Conservation (phyloP, 164 flowering plant genomes). For the Sextonia rubra region DNA sequence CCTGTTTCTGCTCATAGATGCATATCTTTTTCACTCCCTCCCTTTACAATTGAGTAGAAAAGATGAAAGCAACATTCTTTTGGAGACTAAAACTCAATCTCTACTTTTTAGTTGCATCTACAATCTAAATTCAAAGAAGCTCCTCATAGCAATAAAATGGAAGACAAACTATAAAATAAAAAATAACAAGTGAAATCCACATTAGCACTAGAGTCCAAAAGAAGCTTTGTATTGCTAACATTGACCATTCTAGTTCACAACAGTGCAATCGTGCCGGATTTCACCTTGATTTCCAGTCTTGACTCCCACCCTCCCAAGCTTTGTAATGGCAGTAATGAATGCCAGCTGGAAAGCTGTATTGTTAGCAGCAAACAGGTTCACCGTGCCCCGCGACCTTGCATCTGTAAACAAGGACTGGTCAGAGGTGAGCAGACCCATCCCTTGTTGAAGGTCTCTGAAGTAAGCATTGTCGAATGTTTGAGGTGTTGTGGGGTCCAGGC, state of each 20-base stretch:
- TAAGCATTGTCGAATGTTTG: constrained; percentile 25
- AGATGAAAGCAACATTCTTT: too few species aligned
- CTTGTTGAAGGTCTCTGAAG: constrained; percentile 28
- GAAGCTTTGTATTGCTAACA: background rate
- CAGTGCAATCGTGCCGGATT: constrained; percentile 36
- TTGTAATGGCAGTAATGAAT: constrained; percentile 38
- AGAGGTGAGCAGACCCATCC: constrained; percentile 29
- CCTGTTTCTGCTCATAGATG: too few species aligned
- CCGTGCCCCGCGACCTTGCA: constrained; percentile 21
- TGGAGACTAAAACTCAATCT: too few species aligned
- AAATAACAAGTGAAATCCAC: background rate
- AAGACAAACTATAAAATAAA: background rate
- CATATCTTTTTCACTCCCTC: too few species aligned
- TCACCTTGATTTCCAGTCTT: constrained; percentile 38
- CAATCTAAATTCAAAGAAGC: background rate
- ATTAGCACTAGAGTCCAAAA: too few species aligned
- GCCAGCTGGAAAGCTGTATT: constrained; percentile 26
- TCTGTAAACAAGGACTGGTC: constrained; percentile 38
- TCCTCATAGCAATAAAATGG: background rate
- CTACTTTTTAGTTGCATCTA: too few species aligned
- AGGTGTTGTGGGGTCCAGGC: constrained; percentile 40
- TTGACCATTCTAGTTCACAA: constrained; percentile 7
- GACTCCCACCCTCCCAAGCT: constrained; percentile 43
- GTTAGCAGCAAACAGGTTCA: constrained; percentile 31
- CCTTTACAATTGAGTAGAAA: too few species aligned